A percentile compares a stretch with the other conserved stretches of the same genome.
These are phyloP conservation scores for Hypoxylon intermedium DNA, from an alignment of 495 filamentous ascomycete species.

Conservation along the genomic window DNA sequence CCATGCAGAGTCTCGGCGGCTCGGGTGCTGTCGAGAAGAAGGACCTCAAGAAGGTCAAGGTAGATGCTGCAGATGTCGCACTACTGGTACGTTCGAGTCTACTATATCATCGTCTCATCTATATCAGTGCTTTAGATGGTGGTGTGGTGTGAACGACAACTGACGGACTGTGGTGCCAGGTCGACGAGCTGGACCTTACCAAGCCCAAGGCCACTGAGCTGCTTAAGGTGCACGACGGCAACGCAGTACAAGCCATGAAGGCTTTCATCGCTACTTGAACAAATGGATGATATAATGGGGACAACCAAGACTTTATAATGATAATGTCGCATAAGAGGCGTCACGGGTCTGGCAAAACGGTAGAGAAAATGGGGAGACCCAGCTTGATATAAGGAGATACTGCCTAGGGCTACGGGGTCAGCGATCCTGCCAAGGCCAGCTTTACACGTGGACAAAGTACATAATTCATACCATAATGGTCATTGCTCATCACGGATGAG, in stretches of 20 bases:
- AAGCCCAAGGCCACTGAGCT: constrained; percentile 86
- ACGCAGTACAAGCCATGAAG: constrained; percentile 72
- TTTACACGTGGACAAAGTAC: too few species aligned
- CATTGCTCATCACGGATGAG: not conserved
- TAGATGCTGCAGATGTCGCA: constrained; percentile 54
- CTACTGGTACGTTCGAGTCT: constrained; percentile 45
- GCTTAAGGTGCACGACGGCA: constrained; percentile 78
- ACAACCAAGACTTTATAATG: not conserved
- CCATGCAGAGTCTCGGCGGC: constrained; percentile 73
- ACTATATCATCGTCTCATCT: too few species aligned
- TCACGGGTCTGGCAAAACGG: constrained; percentile 12
- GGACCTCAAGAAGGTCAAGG: constrained; percentile 57
- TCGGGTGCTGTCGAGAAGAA: constrained; percentile 51
- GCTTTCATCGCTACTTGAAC: constrained; percentile 51
- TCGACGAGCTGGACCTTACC: constrained; percentile 77
- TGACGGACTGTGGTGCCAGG: constrained; percentile 52
- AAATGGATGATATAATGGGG: not conserved
- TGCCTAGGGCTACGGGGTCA: too few species aligned
- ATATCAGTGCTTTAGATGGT: too few species aligned
- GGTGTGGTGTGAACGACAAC: not conserved
- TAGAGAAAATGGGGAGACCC: constrained; percentile 29
- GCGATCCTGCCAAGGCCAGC: too few species aligned
- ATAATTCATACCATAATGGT: too few species aligned
- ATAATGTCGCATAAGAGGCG: constrained; percentile 26
- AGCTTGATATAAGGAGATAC: not conserved